These are phyloP conservation scores for Iris pallida DNA, from an alignment of 116 monocot genomes.

Conservation along the genomic window DNA sequence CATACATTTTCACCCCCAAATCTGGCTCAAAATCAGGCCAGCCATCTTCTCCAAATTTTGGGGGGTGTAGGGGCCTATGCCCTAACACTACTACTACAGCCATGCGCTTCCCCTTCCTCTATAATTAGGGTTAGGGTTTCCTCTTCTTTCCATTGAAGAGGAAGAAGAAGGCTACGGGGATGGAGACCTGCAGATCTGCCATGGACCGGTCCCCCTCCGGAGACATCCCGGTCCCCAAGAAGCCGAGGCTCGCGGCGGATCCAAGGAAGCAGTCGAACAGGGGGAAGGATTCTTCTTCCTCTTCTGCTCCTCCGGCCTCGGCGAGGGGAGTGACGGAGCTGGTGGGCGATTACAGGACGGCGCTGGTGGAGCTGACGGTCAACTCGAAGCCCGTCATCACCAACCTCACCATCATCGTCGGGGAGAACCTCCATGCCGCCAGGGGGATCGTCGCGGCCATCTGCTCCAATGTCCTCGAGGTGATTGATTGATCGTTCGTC, in stretches of 20 bases:
- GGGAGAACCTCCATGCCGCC: slow-evolving; percentile 79
- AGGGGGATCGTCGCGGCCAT: slow-evolving; percentile 63
- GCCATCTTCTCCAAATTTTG: no score
- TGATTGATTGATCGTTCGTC: slow-evolving; percentile 15
- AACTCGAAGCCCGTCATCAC: slow-evolving; percentile 96
- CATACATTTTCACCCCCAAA: no score
- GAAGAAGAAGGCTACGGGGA: slow-evolving; percentile 28
- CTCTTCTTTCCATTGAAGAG: no score
- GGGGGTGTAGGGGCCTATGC: no score
- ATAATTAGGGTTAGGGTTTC: no score
- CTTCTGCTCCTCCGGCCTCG: slow-evolving; percentile 15
- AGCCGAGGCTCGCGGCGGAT: slow-evolving; percentile 40
- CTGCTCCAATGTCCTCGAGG: slow-evolving; percentile 80
- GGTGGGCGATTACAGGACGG: slow-evolving; percentile 65
- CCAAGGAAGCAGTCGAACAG: slow-evolving; percentile 11
- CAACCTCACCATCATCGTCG: slow-evolving; percentile 90
- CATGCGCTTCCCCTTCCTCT: no score
- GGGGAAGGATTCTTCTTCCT: slow-evolving; percentile 12
- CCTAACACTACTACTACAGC: no score
- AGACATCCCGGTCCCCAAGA: slow-evolving; percentile 27
- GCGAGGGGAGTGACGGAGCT: slow-evolving; percentile 47
- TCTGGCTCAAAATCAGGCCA: no score
- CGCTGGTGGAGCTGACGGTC: slow-evolving; percentile 84
- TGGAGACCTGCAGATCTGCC: slow-evolving; percentile 69
- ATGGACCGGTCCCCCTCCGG: slow-evolving; percentile 26